Percentiles rank a stretch among this genome's conserved stretches.
phyloP scores from a whole-genome alignment of 1,284 basidiomycete species.

The Papiliotrema flavescens region DNA sequence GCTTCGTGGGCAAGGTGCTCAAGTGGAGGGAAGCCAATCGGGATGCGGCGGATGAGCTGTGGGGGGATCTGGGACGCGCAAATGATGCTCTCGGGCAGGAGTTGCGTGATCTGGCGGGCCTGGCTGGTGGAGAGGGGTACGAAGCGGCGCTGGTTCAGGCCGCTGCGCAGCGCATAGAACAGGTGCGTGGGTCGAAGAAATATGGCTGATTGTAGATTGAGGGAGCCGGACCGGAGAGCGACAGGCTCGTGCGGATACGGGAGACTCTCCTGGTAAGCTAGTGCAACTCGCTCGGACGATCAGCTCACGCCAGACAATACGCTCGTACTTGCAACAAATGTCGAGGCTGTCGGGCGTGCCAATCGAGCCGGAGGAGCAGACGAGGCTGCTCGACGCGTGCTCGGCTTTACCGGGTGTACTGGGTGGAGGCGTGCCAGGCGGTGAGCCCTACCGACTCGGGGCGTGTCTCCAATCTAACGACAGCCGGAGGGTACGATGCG shows the following conservation, averaged over 20 bases:
- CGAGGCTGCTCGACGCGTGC: conserved; percentile 77
- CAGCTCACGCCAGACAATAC: conserved; percentile 59
- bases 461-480: neutral
- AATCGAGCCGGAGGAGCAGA: conserved; percentile 90
- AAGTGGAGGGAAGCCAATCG: conserved; percentile 71
- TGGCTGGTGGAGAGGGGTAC: conserved; percentile 41
- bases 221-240: neutral
- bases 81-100: conserved; percentile 38
- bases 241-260: neutral
- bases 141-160: conserved; percentile 16
- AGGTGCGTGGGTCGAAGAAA: conserved; percentile 20
- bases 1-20: conserved; percentile 80
- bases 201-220: neutral
- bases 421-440: conserved; percentile 93
- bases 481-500: conserved; percentile 95
- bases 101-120: conserved; percentile 29
- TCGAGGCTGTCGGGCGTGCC: conserved; percentile 74
- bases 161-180: conserved; percentile 8
- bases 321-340: conserved; percentile 80
- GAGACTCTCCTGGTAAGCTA: neutral
- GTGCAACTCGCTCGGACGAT: too few relatives aligned
- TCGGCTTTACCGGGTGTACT: conserved; percentile 75
- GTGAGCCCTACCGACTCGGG: conserved; percentile 42
- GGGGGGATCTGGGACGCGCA: conserved; percentile 61
- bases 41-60: conserved; percentile 63